Base-by-base conservation (phyloP, 306 rosid genomes). In the Prosopis cineraria region DNA sequence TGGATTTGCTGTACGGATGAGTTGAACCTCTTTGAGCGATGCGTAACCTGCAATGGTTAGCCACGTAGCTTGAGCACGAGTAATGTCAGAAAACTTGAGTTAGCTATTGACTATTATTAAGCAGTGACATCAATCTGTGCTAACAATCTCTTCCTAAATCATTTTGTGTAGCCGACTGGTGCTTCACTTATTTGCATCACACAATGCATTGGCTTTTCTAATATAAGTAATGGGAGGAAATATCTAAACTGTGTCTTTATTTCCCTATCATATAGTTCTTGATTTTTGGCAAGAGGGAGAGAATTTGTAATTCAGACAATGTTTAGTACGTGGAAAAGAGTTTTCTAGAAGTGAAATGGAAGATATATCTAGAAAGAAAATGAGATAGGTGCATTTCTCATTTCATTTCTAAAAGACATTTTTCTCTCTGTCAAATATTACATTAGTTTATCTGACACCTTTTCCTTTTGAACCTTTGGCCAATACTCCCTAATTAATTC, bases 1-100 rank as follows among this genome's bases (percentile, higher is more conserved):
- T n/a, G 98, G 90, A 85, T 92, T 90, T 80, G 95, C 95, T 16
- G 97, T 89, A 82, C 95, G 91, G 80, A 92, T 90, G 78, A 92
- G 97, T 78, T 92, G 97, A 67, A 94, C 97, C 78, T 86, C 84
- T 85, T 89, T 92, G 7, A 96, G 82, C 88, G 86, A 85, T 90
- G 90, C 79, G 92, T 94, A 77, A 91, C 91, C 94, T 94, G 85
- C 81, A 74, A 75, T 52, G 73, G 40, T 65, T 41, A 44, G 20
- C 60, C 33, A 31, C 7, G 10, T 70, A 31, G 41, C 25, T 50
- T 39, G 58, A 72, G 31, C 62, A 69, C 27, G 56, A 75, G 20
- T 12, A 77, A 62, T 27, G 11, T 19, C n/a, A 65, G 37, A 80
- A 33, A 73, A 83, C 30, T 27, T 0, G 16, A 76, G 73, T 59